Evolutionary conservation across 106 monocot species (phyloP), one percentile per base, ranked within the genome.

Genomic region (Allium fistulosum): DNA sequence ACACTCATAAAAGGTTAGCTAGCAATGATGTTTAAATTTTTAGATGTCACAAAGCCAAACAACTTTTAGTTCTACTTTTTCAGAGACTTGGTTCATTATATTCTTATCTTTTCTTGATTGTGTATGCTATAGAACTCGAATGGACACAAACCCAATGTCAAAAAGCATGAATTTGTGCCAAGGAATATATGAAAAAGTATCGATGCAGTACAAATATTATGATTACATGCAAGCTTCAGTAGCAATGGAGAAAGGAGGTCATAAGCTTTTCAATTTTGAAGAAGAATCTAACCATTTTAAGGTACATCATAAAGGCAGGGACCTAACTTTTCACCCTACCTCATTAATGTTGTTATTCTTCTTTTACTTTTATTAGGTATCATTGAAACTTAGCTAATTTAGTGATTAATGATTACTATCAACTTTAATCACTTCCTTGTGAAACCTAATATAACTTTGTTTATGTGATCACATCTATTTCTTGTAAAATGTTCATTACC

Each of bases 1-100:
- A 62, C 71, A 57, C 65, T 22, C 73, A 78, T 65, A 90, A 94
- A 82, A 87, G 87, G 90, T 94, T 69, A 18, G 74, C 61, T 68
- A 64, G 64, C 48, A 64, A 49, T 64, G 47, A 64, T 64, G 45
- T 9, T 12, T 62, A 9, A 3, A 62, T 61, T 13, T 15, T 48
- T 17, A 37, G 49, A 49, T 66, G 10, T 9, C 22, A 58, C 47
- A 58, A 46, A 73, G 46, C 67, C 73, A 66, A 72, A 45, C 28
- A 53, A 66, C 66, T 51, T 66, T 66, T 51, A 51, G 26, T 59
- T 28, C 16, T 37, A 37, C 37, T 1, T 37, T 37, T 37, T 37
- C 37, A 37, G 37, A 37, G 37, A 37, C 37, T 37, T 37, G 37
- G 37, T 37, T 37, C 37, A 37, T n/a, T n/a, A 48, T 62, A 28